Percentiles rank a stretch among this genome's conserved stretches.
phyloP scores from a whole-genome alignment of 108 stramenopile genomes.

The Nitzschia putrida region DNA sequence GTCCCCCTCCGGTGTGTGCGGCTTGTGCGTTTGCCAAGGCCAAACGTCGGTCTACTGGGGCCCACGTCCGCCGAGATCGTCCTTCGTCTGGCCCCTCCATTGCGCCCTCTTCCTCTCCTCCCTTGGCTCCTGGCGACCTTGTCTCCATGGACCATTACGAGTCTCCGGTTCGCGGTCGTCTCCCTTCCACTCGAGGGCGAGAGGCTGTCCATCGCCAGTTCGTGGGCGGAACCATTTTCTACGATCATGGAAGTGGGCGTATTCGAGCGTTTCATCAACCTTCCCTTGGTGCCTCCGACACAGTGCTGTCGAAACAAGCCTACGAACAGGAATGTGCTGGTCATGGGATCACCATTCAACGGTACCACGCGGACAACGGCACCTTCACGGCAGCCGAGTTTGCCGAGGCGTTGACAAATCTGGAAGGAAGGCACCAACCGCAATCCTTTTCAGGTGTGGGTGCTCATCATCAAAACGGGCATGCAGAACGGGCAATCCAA shows the following conservation, averaged over 20 bases:
- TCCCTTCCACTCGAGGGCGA: slow-evolving; percentile 34
- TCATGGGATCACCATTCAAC: slow-evolving; percentile 31
- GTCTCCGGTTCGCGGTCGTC: slow-evolving; percentile 41
- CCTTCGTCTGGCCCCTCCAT: slow-evolving; percentile 3
- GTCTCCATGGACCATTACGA: slow-evolving; percentile 50
- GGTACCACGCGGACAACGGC: slow-evolving; percentile 42
- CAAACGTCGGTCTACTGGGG: slow-evolving; percentile 4
- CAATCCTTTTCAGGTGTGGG: slow-evolving; percentile 41
- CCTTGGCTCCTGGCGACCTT: slow-evolving; percentile 34
- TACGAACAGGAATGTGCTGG: slow-evolving; percentile 16
- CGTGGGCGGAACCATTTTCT: slow-evolving; percentile 45
- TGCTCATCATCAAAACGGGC: slow-evolving; percentile 66
- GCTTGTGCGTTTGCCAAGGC: slow-evolving; percentile 34
- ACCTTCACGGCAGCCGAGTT: slow-evolving; percentile 31
- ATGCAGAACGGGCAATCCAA: slow-evolving; percentile 50
- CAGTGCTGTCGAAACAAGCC: slow-evolving; percentile 21
- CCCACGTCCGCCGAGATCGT: background rate
- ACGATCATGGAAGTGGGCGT: slow-evolving; percentile 38
- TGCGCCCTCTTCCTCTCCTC: background rate
- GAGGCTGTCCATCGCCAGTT: slow-evolving; percentile 24
- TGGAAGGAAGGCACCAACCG: slow-evolving; percentile 29
- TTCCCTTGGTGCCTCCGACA: slow-evolving; percentile 26
- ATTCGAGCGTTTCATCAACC: slow-evolving; percentile 31
- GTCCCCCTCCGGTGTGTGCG: background rate
- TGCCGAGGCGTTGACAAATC: slow-evolving; percentile 1